phyloP scores from a whole-genome alignment of 2,329 filamentous ascomycete species.

The Penicillium italicum region DNA sequence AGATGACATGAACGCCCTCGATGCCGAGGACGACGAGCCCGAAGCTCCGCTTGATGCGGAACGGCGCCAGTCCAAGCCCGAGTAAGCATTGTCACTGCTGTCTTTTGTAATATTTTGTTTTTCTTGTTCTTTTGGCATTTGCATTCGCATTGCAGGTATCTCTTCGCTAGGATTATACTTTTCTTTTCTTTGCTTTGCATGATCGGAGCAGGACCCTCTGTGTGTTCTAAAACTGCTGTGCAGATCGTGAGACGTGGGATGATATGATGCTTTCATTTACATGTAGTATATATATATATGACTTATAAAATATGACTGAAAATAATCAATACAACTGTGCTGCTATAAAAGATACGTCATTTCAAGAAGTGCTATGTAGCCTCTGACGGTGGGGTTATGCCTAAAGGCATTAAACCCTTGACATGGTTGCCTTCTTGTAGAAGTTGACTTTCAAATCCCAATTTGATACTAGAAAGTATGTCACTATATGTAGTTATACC shows the following conservation, averaged over 20 bases:
- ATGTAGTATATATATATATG: conserved; percentile 4
- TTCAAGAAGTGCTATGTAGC: too few species aligned
- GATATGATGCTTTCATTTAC: conserved; percentile 8
- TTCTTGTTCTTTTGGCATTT: neutral
- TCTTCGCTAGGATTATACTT: neutral
- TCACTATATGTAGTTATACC: too few species aligned
- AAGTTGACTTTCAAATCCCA: too few species aligned
- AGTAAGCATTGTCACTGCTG: neutral
- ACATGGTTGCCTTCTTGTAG: too few species aligned
- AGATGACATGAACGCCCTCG: conserved; percentile 50
- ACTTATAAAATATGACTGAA: neutral
- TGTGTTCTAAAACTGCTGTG: conserved; percentile 17
- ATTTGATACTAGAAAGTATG: too few species aligned
- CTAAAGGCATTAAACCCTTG: too few species aligned
- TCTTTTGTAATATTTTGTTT: neutral
- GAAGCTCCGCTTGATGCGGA: conserved; percentile 17
- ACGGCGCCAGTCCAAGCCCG: conserved; percentile 13
- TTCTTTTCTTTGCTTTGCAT: conserved; percentile 1
- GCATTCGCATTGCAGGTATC: neutral
- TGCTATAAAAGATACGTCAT: too few species aligned
- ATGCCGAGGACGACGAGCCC: conserved; percentile 33
- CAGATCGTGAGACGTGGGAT: conserved; percentile 20
- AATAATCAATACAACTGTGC: neutral
- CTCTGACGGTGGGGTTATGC: too few species aligned
- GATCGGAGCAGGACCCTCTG: conserved; percentile 10